Evolutionary conservation across 164 flowering plant species (phyloP).

Genomic region (Stephania japonica): DNA sequence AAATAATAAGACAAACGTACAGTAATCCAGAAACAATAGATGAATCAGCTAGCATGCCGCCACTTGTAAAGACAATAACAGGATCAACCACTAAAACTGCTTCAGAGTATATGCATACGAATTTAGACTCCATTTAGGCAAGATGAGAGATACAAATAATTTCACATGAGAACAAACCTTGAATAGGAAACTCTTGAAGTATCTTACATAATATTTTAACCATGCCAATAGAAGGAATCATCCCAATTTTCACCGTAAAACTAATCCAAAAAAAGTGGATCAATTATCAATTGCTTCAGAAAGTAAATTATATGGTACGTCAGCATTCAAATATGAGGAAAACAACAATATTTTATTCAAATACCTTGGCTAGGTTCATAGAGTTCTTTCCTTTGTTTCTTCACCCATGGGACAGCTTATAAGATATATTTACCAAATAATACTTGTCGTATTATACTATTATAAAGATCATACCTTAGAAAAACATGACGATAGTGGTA

Average conservation of each 20-base stretch:
- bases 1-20: conserved; percentile 33
- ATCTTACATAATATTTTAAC: conserved; percentile 48
- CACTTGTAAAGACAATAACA: conserved; percentile 97
- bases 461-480: too few relatives aligned
- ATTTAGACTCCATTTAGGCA: conserved; percentile 7
- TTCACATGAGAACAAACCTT: conserved; percentile 39
- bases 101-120: conserved; percentile 31
- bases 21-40: conserved; percentile 50
- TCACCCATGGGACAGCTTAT: too few relatives aligned
- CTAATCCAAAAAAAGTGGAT: conserved; percentile 10
- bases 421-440: too few relatives aligned
- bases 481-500: too few relatives aligned
- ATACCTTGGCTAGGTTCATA: background rate
- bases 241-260: conserved; percentile 88
- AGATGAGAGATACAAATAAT: background rate
- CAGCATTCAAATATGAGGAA: background rate
- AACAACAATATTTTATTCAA: background rate
- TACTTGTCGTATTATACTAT: too few relatives aligned
- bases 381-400: too few relatives aligned
- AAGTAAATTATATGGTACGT: background rate
- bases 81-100: conserved; percentile 98
- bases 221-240: too few relatives aligned
- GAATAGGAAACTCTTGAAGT: conserved; percentile 57
- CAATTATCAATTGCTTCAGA: conserved; percentile 5
- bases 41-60: conserved; percentile 83